phyloP scores from a whole-genome alignment of 768 basidiomycete genomes.

The Collybiopsis luxurians region DNA sequence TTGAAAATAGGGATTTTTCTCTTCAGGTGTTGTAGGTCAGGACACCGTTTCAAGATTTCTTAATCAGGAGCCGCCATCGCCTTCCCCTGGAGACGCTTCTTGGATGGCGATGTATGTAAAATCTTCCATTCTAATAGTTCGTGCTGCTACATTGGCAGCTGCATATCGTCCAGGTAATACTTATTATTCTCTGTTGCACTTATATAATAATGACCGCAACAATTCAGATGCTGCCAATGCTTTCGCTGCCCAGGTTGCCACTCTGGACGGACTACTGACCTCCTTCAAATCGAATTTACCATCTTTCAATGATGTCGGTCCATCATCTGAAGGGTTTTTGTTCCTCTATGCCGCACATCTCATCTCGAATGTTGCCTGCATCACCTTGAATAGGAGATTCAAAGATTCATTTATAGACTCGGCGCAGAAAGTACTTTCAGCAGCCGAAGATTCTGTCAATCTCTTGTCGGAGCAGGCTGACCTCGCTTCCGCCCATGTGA shows the following conservation, averaged over 20 bases:
- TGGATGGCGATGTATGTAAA: background rate
- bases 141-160: background rate
- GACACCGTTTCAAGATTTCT: conserved; percentile 1
- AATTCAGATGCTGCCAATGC: background rate
- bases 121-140: background rate
- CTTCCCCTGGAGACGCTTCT: background rate
- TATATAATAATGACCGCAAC: background rate
- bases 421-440: background rate
- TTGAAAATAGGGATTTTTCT: background rate
- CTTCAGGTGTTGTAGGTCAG: conserved; percentile 21
- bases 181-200: background rate
- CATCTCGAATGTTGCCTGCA: conserved; percentile 21
- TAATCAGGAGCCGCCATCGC: background rate
- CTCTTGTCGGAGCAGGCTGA: background rate
- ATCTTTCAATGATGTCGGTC: conserved; percentile 6
- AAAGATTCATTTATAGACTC: background rate
- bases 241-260: conserved; percentile 11
- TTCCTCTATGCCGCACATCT: conserved; percentile 23
- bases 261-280: conserved; percentile 22
- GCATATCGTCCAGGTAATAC: background rate
- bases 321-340: conserved; percentile 8
- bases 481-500: background rate
- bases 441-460: background rate
- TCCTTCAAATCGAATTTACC: conserved; percentile 9
- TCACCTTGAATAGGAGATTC: conserved; percentile 20